phyloP scores from a whole-genome alignment of 495 filamentous ascomycete genomes.

The Xylaria palmicola region DNA sequence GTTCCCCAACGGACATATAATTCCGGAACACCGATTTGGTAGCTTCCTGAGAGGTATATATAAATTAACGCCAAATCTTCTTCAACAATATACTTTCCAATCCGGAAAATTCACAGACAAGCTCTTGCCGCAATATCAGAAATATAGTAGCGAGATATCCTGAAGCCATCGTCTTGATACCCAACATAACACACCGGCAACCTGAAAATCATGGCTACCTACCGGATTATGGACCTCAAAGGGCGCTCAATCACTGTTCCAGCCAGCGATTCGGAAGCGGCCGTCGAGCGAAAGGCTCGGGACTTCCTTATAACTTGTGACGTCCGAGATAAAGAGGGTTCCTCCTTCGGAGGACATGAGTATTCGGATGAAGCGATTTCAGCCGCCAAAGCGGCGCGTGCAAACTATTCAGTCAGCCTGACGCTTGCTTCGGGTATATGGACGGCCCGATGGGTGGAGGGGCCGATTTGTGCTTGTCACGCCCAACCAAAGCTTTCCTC shows the following conservation, averaged over 20 bases:
- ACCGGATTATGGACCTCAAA: neutral
- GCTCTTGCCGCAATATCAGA: too few species aligned
- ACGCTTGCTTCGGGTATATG: neutral
- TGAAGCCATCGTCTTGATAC: too few species aligned
- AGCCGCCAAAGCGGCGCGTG: neutral
- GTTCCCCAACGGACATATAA: too few species aligned
- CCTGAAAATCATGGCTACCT: neutral
- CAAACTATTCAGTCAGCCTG: neutral
- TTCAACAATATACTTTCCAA: too few species aligned
- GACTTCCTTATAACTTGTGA: constrained; percentile 2
- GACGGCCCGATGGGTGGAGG: neutral
- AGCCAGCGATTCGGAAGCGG: neutral
- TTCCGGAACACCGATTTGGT: too few species aligned
- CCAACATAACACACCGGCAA: too few species aligned
- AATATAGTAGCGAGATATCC: too few species aligned
- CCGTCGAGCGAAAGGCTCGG: neutral
- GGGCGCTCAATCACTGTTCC: neutral
- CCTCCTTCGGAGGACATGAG: neutral
- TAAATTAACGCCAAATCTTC: too few species aligned
- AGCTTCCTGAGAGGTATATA: too few species aligned
- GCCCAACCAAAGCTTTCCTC: too few species aligned
- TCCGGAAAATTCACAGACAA: too few species aligned
- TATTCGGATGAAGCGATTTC: neutral
- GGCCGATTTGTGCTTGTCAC: too few species aligned
- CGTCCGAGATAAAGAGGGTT: neutral